Base-by-base conservation (phyloP, 2,329 filamentous ascomycete species). In the Clonostachys rhizophaga region DNA sequence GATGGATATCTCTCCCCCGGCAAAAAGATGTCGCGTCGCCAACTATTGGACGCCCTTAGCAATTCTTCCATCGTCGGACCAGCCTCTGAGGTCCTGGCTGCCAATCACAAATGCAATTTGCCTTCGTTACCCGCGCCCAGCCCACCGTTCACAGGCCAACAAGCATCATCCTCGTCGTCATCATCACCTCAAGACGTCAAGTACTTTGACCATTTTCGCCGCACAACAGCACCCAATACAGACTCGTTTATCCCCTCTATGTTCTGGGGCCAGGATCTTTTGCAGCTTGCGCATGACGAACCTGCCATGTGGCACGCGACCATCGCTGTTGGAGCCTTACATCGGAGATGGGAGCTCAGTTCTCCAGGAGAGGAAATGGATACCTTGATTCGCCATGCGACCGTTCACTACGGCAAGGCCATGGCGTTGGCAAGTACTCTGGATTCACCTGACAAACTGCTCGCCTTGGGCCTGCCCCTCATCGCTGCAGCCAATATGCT, bases 251-350 rank as follows among this genome's bases (percentile, higher is more conserved):
- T 39, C 14, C 59, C 59, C 2, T 62, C 61, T 2, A 47, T 51
- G 5, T 67, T 68, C 43, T 68, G 65, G 65, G 56, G 52, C 12
- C 49, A 50, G 9, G 54, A 58, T 12, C 37, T 66, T 5, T 52
- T 68, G 1, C 64, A 67, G 54, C 50, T 64, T 3, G 62, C 65
- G 0, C 62, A 66, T 45, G 49, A 47, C 42, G 63, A 67, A 44
- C 61, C 62, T 9, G 62, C 65, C 6, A 56, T 64, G 0, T 68
- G 64, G 65, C 59, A 62, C 35, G 63, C 62, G 4, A 60, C 60
- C 0, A 57, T 65, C 8, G 64, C 64, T 0, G 42, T 68, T 4
- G 66, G 65, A 1, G 64, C 64, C 4, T 51, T 69, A 42, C 64
- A 68, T 37, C 60, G 60, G n/a, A 51, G 54, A 2, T 6, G 17